phyloP scores from a whole-genome alignment of 2,329 filamentous ascomycete species.

The Sporothrix luriei region DNA sequence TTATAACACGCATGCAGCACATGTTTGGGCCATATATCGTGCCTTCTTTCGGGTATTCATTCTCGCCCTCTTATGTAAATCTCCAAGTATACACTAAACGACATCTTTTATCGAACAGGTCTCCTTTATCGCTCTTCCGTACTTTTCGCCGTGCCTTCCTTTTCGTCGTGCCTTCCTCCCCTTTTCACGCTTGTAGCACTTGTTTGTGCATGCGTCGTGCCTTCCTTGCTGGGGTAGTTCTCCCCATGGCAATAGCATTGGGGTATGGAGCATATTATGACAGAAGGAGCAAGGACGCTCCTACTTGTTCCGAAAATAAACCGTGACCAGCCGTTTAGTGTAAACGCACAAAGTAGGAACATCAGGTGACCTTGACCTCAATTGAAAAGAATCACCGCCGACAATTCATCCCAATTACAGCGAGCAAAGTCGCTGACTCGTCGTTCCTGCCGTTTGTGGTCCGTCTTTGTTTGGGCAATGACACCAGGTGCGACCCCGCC shows the following conservation, averaged over 20 bases:
- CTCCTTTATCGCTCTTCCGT: too few species aligned
- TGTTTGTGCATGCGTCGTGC: not conserved
- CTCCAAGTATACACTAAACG: too few species aligned
- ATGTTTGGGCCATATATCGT: not conserved
- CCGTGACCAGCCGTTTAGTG: constrained; percentile 2
- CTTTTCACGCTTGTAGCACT: not conserved
- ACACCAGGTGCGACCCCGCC: constrained; percentile 5
- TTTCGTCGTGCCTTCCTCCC: too few species aligned
- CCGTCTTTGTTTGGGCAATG: not conserved
- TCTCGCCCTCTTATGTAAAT: too few species aligned
- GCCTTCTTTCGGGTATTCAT: too few species aligned
- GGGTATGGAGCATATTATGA: not conserved
- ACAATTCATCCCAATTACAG: not conserved
- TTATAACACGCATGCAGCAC: not conserved
- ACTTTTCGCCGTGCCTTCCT: too few species aligned
- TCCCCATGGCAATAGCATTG: not conserved
- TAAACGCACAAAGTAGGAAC: not conserved
- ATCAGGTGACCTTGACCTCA: not conserved
- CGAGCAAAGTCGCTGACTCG: constrained; percentile 18
- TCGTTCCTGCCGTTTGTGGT: not conserved
- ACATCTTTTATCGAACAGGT: too few species aligned
- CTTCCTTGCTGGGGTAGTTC: not conserved
- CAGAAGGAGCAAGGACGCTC: not conserved
- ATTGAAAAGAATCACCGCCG: not conserved
- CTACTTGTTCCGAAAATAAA: constrained; percentile 24